Base-by-base conservation (phyloP, 2,329 filamentous ascomycete species). In the Xylariaceae sp. region DNA sequence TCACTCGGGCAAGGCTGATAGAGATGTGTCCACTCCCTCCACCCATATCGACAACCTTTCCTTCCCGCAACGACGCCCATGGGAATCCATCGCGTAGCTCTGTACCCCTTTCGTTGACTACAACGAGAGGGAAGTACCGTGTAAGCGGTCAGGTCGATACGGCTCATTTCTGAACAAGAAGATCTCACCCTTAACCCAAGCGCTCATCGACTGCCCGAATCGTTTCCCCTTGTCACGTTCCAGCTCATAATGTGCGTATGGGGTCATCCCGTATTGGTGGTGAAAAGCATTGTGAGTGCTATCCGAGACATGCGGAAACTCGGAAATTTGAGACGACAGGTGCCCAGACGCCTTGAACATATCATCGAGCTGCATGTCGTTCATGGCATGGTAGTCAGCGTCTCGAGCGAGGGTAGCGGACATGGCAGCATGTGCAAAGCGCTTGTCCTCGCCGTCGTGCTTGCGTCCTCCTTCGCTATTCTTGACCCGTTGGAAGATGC, bases 31-130 rank as follows among this genome's bases (percentile, higher is more conserved):
- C 50, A 31, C 33, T 49, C 3, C 50, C 54, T 16, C 59, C 59
- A 9, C 59, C 59, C 21, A 59, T 46, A 35, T 61, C 59, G 5
- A 61, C 52, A 9, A 61, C 47, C 15, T 44, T 57, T 3, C 50
- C 51, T 18, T 40, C 40, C 13, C 32, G 40, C 6, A 60, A 34
- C 11, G 48, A 31, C 12, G 41, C 51, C 57, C 57, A 60, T 1
- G 47, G 45, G 33, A 50, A 61, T n/a, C 47, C 44, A 30, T 47
- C 26, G 40, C 46, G 12, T 24, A 59, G 53, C 29, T 44, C 47
- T 6, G 21, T 24, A 24, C 21, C 21, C 21, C 21, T 24, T 24
- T 24, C 21, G 11, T 24, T 24, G 11, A 24, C 21, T 24, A n/a
- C n/a, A n/a, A n/a, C n/a, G n/a, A n/a, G 21, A 24, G 9, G 23